Base-by-base conservation (phyloP, 257 asterid species). In the Thymus mandschuricus region DNA sequence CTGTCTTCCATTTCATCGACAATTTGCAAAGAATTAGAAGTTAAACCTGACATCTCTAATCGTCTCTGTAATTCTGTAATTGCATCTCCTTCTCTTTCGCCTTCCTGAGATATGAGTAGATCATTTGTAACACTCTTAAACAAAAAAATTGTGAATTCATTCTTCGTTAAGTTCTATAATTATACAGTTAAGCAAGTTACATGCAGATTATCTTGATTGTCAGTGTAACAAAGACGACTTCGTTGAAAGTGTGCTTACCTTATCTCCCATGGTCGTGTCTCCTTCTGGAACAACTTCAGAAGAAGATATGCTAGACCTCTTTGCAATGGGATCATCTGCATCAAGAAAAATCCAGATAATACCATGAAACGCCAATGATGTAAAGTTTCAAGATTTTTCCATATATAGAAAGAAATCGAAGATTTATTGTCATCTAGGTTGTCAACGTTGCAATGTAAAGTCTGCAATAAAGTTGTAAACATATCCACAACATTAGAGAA, bases 311-410 rank as follows among this genome's bases (percentile, higher is more conserved):
- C 71, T 71, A 51, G 62, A 61, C 70, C 90, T 85, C 75, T 81
- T 91, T 45, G 99, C 96, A 76, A 89, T 83, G 54, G 97, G 97
- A 82, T 91, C 99, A 75, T 89, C 99, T 94, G 82, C 64, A 81
- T 71, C 60, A 76, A 72, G 78, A 48, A 75, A 70, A 75, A 60
- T 70, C 31, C 15, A 33, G 68, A 65, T 33, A 61, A 73, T 71
- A 44, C 46, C 12, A 66, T 29, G 38, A 80, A 64, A 67, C 60
- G 29, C 50, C 41, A 75, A 44, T 41, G 21, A 57, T 68, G 77
- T 15, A 27, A 68, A 67, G 57, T 67, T 66, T 8, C 8, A 8
- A 62, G 46, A 60, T 34, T 21, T 12, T 44, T 8, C 38, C 27
- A 43, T 60, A 64, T 41, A 34, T 6, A 31, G 5, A 67, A n/a